These are phyloP conservation scores for Rhizophora mangle DNA, from an alignment of 345 rosid genomes.

Conservation along the genomic window DNA sequence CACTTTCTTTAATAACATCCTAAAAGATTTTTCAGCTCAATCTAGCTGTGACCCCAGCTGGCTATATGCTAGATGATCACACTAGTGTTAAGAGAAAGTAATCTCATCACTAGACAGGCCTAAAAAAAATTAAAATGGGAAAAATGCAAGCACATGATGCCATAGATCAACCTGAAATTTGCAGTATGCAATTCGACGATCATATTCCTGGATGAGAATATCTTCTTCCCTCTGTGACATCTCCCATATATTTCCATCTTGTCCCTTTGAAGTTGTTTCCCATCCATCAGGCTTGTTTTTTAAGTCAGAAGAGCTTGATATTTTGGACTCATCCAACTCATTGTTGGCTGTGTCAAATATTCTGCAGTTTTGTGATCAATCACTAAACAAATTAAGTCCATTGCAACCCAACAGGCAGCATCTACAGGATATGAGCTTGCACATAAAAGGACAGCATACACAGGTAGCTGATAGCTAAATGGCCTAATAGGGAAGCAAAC, in stretches of 20 bases:
- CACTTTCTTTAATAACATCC: neutral
- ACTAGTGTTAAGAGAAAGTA: too few species aligned
- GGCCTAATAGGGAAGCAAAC: too few species aligned
- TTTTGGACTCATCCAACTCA: constrained; percentile 55
- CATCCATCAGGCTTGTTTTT: constrained; percentile 95
- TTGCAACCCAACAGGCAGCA: neutral
- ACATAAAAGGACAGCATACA: neutral
- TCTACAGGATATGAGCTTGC: neutral
- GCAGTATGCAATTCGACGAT: constrained; percentile 78
- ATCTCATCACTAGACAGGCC: too few species aligned
- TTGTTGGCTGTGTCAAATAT: constrained; percentile 66
- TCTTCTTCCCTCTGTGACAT: constrained; percentile 98
- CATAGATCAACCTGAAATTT: constrained; percentile 69
- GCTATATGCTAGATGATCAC: too few species aligned
- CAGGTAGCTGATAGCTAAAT: neutral
- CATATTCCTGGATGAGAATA: constrained; percentile 89
- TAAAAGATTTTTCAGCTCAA: neutral
- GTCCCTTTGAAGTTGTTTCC: constrained; percentile 80
- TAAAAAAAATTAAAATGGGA: neutral
- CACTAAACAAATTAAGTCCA: neutral
- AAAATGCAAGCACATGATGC: neutral
- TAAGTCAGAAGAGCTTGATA: constrained; percentile 55
- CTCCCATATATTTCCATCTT: constrained; percentile 89
- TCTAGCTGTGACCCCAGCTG: neutral
- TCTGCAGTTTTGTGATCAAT: constrained; percentile 33